Base-by-base conservation (phyloP, 768 basidiomycete genomes). In the Pleurotus ostreatus region DNA sequence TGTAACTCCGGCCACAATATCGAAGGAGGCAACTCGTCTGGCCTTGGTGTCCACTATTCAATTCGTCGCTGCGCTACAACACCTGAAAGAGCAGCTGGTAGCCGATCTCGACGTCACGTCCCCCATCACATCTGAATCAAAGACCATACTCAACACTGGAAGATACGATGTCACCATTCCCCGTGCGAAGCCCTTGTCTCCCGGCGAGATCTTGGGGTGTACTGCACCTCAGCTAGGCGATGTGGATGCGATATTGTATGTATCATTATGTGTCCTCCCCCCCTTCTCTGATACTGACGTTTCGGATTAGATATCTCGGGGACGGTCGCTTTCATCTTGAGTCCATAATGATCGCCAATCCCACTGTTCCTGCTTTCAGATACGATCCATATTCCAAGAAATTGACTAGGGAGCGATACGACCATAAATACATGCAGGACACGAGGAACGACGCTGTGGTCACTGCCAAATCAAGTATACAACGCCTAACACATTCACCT, bases 341-440 rank as follows among this genome's bases (percentile, higher is more conserved):
- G 71, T 91, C 93, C 12, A 94, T 98, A 68, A 99, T 99, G 97
- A 97, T 99, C 57, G 94, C 94, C n/a, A 99, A 99, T 68, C 97
- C 97, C 0, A 71, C 81, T 26, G 80, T 98, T 15, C 94, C 97
- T 9, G 95, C 97, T 0, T 99, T 97, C 74, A 85, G 97, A 18
- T 99, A 98, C 71, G 97, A 98, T 66, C 97, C 97, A 3, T 99
- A 98, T 70, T 92, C 94, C 18, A 99, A 99, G 71, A 97, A 94
- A 66, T 78, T 99, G 49, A 98, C 97, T 1, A 76, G 93, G 57
- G 97, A 99, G 67, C 79, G 85, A 3, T 99, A 98, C 62, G 81
- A 93, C 62, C 94, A 98, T 64, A 69, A 73, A 7, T 88, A 94
- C 72, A 99, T 99, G 97, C 82, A 86, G 46, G 65, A 69, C 0